Evolutionary conservation across 2,329 filamentous ascomycete genomes (phyloP).

Genomic region (Cladosporium sphaerospermum): DNA sequence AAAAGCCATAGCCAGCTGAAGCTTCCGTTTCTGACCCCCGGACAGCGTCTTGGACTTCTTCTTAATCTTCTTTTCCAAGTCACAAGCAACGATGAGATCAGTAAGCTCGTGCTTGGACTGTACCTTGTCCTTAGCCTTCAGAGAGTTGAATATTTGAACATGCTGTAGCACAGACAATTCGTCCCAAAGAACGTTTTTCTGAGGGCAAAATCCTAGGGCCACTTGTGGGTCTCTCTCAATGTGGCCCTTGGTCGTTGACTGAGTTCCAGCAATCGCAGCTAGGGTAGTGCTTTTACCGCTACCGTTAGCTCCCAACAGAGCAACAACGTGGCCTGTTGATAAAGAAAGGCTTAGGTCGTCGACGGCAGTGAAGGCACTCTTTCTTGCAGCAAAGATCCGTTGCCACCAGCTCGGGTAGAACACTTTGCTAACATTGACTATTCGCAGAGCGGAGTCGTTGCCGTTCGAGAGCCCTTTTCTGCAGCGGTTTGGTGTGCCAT

Average conservation of each 20-base stretch:
- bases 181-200: constrained; percentile 90
- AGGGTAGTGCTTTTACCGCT: constrained; percentile 85
- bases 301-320: constrained; percentile 78
- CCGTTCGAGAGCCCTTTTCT: constrained; percentile 35
- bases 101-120: constrained; percentile 54
- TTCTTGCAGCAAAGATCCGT: constrained; percentile 43
- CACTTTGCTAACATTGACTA: constrained; percentile 69
- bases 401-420: constrained; percentile 60
- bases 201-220: constrained; percentile 76
- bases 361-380: constrained; percentile 67
- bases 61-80: constrained; percentile 64
- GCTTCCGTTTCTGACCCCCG: constrained; percentile 81
- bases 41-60: constrained; percentile 70
- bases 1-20: constrained; percentile 89
- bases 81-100: constrained; percentile 61
- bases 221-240: constrained; percentile 72
- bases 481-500: constrained; percentile 62
- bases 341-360: constrained; percentile 63
- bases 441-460: constrained; percentile 52
- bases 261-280: constrained; percentile 76
- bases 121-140: constrained; percentile 59
- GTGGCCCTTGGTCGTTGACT: constrained; percentile 64
- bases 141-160: constrained; percentile 69
- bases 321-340: constrained; percentile 70
- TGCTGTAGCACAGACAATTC: constrained; percentile 80